Percentiles rank a stretch among this genome's conserved stretches.
Evolutionary conservation across 202 grass and related monocot genomes (phyloP).

Genomic region (Digitaria exilis): DNA sequence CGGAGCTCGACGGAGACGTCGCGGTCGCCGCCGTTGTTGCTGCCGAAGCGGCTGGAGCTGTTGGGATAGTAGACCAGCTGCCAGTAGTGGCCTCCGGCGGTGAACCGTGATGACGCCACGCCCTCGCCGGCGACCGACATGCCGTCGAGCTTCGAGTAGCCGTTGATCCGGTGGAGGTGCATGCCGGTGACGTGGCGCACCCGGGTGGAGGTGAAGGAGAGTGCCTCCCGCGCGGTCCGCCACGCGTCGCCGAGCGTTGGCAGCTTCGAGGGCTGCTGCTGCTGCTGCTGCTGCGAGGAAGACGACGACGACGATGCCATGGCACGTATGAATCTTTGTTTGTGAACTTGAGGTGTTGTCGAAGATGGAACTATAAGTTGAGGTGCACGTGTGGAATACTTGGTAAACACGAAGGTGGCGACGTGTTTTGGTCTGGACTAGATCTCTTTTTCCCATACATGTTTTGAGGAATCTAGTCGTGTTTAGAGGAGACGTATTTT

Average conservation of each 20-base stretch:
- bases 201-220: neutral
- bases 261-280: neutral
- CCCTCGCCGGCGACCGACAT: neutral
- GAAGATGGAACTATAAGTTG: too few relatives aligned
- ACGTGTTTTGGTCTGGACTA: too few relatives aligned
- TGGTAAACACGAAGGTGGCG: too few relatives aligned
- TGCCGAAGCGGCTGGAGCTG: too few relatives aligned
- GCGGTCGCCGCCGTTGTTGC: neutral
- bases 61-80: neutral
- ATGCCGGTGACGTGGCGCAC: neutral
- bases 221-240: neutral
- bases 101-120: neutral
- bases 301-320: too few relatives aligned
- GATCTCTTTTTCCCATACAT: too few relatives aligned
- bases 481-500: too few relatives aligned
- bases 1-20: neutral
- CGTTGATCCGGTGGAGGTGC: neutral
- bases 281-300: too few relatives aligned
- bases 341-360: too few relatives aligned
- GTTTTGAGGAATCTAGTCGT: too few relatives aligned
- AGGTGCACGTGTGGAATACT: too few relatives aligned
- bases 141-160: neutral
- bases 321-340: too few relatives aligned
- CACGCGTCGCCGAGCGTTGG: neutral
- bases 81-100: neutral